Conservation (phyloP, 306 rosid species). For the Lathyrus aphaca region DNA sequence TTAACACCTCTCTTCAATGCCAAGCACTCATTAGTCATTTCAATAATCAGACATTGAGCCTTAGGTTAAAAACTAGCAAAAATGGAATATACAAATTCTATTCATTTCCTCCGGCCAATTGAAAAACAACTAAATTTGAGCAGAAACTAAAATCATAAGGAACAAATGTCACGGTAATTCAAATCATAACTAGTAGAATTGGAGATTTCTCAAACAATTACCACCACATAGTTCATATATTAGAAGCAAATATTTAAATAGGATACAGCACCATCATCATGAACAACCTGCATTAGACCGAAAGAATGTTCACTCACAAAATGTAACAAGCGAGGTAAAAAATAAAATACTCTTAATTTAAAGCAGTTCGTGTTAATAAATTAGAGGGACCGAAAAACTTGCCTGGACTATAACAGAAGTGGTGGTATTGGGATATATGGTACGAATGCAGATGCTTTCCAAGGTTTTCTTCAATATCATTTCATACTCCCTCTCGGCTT, state of each 20-base stretch:
- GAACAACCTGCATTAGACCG: constrained; percentile 77
- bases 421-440: constrained; percentile 77
- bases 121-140: neutral
- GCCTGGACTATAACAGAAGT: constrained; percentile 77
- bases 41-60: constrained; percentile 2
- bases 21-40: neutral
- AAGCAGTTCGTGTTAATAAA: neutral
- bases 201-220: constrained; percentile 2
- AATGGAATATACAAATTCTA: neutral
- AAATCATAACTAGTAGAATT: neutral
- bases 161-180: neutral
- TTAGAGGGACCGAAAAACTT: constrained; percentile 10
- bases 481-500: constrained; percentile 80
- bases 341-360: neutral
- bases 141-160: constrained; percentile 29
- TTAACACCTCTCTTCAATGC: constrained; percentile 9
- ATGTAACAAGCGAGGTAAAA: neutral
- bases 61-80: neutral
- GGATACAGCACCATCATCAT: constrained; percentile 98
- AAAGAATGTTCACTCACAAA: constrained; percentile 31
- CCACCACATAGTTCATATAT: constrained; percentile 21
- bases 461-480: constrained; percentile 81
- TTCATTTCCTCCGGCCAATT: constrained; percentile 12
- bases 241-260: constrained; percentile 35
- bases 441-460: constrained; percentile 74